These are phyloP conservation scores for Escovopsis sp. DNA, from an alignment of 2,329 filamentous ascomycete genomes.

Conservation along the genomic window DNA sequence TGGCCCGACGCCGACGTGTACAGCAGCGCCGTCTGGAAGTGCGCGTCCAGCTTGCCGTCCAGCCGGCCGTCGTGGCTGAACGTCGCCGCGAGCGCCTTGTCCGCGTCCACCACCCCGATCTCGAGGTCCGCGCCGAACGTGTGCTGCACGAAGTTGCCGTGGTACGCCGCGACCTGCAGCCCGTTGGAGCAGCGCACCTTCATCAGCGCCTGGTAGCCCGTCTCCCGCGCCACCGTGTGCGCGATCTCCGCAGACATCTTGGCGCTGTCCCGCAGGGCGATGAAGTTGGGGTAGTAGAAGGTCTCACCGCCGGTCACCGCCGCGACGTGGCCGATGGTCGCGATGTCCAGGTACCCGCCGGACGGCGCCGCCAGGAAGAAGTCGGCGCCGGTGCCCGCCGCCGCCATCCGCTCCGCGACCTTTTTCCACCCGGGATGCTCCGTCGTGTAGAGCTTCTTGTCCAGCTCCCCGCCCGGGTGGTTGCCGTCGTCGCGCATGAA, in stretches of 20 bases:
- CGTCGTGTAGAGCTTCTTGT: constrained; percentile 82
- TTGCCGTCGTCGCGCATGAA: constrained; percentile 82
- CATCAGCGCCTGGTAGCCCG: constrained; percentile 91
- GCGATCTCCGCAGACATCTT: constrained; percentile 76
- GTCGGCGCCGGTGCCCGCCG: constrained; percentile 74
- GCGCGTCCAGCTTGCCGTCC: constrained; percentile 89
- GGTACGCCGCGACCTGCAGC: constrained; percentile 82
- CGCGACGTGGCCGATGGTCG: constrained; percentile 77
- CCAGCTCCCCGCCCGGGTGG: constrained; percentile 69
- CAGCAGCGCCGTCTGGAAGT: constrained; percentile 89
- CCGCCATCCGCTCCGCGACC: constrained; percentile 72
- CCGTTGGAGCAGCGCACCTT: constrained; percentile 97
- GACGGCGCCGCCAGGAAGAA: constrained; percentile 89
- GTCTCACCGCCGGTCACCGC: constrained; percentile 86
- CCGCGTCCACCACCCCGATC: constrained; percentile 80
- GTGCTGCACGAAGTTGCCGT: constrained; percentile 93
- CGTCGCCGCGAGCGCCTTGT: constrained; percentile 82
- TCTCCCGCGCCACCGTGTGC: constrained; percentile 77
- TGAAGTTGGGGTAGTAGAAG: constrained; percentile 95
- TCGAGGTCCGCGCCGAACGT: constrained; percentile 91
- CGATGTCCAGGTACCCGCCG: constrained; percentile 83
- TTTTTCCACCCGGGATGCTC: constrained; percentile 85
- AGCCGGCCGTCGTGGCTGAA: constrained; percentile 96
- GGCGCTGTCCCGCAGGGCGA: constrained; percentile 68
- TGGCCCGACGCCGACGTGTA: constrained; percentile 88